Evolutionary conservation across 495 filamentous ascomycete genomes (phyloP).

Genomic region (Penicillium samsonianum): DNA sequence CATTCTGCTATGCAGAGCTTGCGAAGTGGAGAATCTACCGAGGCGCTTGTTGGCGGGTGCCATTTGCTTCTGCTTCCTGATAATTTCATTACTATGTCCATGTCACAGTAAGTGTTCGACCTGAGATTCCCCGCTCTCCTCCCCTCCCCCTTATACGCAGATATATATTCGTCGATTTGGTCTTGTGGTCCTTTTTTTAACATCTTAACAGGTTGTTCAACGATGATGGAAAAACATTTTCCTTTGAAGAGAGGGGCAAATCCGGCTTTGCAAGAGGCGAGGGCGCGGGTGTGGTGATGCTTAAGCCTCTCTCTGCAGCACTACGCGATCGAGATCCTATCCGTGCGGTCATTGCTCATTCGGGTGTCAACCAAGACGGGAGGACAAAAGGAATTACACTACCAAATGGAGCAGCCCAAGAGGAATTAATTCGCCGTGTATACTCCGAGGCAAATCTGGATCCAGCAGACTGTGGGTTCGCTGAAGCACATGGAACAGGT

Average conservation of each 20-base stretch:
- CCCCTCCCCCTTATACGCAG: too few relatives aligned
- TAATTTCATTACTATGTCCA: conserved; percentile 53
- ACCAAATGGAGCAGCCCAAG: conserved; percentile 36
- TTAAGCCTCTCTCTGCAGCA: conserved; percentile 46
- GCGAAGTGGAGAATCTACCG: conserved; percentile 45
- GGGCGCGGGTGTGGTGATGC: conserved; percentile 38
- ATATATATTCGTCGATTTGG: too few relatives aligned
- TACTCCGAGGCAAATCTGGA: conserved; percentile 25
- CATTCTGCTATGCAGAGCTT: conserved; percentile 53
- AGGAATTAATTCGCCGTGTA: conserved; percentile 26
- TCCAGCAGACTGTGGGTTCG: conserved; percentile 30
- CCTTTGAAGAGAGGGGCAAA: conserved; percentile 40
- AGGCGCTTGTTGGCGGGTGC: conserved; percentile 56
- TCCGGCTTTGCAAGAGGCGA: conserved; percentile 49
- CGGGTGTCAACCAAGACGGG: conserved; percentile 43
- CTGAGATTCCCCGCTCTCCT: too few relatives aligned
- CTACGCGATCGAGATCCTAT: conserved; percentile 45
- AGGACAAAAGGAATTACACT: conserved; percentile 39
- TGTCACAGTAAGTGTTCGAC: conserved; percentile 30
- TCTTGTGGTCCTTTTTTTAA: too few relatives aligned
- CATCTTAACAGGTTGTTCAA: conserved; percentile 31
- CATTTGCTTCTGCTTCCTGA: conserved; percentile 60
- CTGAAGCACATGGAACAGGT: conserved; percentile 51
- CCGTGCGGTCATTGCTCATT: conserved; percentile 46
- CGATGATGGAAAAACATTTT: conserved; percentile 38